Percentiles rank a stretch among this genome's conserved stretches.
phyloP scores from a whole-genome alignment of 768 basidiomycete species.

The Suillus weaverae region DNA sequence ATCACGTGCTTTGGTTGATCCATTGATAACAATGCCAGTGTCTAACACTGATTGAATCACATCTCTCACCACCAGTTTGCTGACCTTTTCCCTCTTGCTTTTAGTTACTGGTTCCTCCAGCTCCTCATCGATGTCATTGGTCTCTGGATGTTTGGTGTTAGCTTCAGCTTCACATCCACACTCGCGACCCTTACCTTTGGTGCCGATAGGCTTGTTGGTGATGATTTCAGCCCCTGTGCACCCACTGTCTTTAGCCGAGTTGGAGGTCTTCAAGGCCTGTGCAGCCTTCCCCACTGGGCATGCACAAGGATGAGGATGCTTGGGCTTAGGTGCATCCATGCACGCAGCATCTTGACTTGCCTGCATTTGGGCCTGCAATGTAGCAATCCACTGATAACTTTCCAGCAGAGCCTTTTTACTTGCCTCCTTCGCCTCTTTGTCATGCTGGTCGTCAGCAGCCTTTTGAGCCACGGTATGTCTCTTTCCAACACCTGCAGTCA shows the following conservation, averaged over 20 bases:
- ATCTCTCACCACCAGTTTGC: neutral
- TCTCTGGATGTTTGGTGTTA: too few species aligned
- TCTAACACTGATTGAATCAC: neutral
- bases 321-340: neutral
- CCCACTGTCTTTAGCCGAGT: neutral
- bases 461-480: constrained; percentile 12
- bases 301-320: neutral
- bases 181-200: too few species aligned
- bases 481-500: constrained; percentile 1
- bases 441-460: constrained; percentile 9
- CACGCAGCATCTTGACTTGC: neutral
- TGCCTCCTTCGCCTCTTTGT: constrained; percentile 7
- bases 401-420: constrained; percentile 2
- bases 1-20: neutral
- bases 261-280: neutral
- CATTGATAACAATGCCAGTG: neutral
- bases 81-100: neutral
- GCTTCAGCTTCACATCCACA: too few species aligned
- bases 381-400: neutral
- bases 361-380: constrained; percentile 8
- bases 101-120: neutral
- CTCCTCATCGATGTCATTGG: too few species aligned
- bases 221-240: neutral
- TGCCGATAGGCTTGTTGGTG: too few species aligned
- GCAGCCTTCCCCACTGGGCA: neutral